Percentiles rank a stretch among this genome's conserved stretches.
Conservation (phyloP, 73 alveolate genomes). For the Paramecium sonneborni region DNA sequence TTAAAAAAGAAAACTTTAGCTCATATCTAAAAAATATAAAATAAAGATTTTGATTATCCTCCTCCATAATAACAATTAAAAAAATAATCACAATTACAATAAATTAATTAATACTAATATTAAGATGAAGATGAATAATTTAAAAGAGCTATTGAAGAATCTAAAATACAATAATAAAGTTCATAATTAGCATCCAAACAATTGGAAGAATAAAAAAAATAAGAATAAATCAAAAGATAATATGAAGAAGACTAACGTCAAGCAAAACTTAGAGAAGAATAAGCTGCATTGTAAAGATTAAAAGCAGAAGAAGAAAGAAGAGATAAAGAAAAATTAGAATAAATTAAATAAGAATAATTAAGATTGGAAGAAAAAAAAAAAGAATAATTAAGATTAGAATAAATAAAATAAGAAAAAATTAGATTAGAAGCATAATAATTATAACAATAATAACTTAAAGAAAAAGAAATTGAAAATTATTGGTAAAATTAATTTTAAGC, state of each 20-base stretch:
- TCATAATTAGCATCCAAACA: neutral
- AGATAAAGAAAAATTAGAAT: neutral
- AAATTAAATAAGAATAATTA: neutral
- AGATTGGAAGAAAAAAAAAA: slow-evolving; percentile 12
- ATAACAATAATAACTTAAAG: neutral
- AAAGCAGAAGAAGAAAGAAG: neutral
- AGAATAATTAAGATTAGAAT: neutral
- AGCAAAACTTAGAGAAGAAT: neutral
- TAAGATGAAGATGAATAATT: neutral
- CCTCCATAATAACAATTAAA: neutral
- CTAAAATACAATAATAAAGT: neutral
- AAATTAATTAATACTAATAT: neutral
- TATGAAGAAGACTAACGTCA: neutral
- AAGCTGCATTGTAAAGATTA: neutral
- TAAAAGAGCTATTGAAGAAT: neutral
- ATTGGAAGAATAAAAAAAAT: neutral
- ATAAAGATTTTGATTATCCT: neutral
- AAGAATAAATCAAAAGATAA: neutral
- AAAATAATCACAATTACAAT: neutral
- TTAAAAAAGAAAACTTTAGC: neutral
- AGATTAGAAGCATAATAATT: neutral
- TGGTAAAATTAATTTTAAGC: neutral
- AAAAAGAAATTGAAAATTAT: neutral
- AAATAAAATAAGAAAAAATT: neutral
- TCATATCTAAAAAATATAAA: neutral